A percentile compares a stretch with the other conserved stretches of the same genome.
Conservation (phyloP, 805 yeast genomes). For the Ogataea zsoltii region DNA sequence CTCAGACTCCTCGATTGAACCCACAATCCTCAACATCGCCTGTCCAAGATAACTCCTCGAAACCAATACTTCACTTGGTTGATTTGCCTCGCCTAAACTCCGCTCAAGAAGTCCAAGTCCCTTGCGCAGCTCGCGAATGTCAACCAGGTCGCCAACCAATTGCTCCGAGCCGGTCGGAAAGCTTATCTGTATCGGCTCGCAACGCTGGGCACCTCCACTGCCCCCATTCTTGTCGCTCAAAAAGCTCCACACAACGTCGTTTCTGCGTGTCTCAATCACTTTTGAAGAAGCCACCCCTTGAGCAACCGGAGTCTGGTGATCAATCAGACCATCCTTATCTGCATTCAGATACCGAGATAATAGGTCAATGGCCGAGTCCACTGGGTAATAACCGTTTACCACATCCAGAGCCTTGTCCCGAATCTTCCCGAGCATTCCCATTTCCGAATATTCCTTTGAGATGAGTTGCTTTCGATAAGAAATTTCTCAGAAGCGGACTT, state of each 20-base stretch:
- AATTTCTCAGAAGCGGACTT: too few species aligned
- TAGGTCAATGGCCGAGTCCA: neutral
- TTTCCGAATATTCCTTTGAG: too few species aligned
- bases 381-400: neutral
- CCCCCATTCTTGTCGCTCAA: neutral
- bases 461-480: too few species aligned
- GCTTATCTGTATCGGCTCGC: neutral
- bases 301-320: neutral
- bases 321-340: neutral
- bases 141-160: slow-evolving; percentile 3
- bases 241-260: neutral
- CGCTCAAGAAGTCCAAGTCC: slow-evolving; percentile 22
- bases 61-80: slow-evolving; percentile 7
- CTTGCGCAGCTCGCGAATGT: slow-evolving; percentile 8
- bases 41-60: slow-evolving; percentile 16
- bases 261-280: slow-evolving; percentile 11
- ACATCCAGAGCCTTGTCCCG: neutral
- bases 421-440: too few species aligned
- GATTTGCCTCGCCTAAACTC: slow-evolving; percentile 20
- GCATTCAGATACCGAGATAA: neutral
- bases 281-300: slow-evolving; percentile 4
- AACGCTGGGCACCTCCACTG: neutral
- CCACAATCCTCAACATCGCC: slow-evolving; percentile 16
- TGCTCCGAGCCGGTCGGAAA: slow-evolving; percentile 6
- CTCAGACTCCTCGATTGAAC: slow-evolving; percentile 15